Evolutionary conservation across 106 monocot genomes (phyloP).

Genomic region (Acanthochlamys bracteata): DNA sequence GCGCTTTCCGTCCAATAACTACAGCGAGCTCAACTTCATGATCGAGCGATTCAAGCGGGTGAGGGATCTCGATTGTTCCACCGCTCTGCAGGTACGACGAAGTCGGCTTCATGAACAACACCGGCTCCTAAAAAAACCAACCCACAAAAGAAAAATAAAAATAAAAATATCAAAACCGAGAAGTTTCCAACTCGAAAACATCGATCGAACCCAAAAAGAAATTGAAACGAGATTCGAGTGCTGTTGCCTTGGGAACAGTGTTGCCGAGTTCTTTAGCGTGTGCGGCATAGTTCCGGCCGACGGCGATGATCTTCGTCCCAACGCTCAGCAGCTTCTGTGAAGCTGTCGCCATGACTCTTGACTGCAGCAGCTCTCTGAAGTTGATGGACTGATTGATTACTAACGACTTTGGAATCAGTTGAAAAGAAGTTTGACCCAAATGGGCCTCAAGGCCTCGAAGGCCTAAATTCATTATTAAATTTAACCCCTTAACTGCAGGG

Average conservation of each 20-base stretch:
- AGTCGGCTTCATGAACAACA: slow-evolving; percentile 93
- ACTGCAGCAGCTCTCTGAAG: background rate
- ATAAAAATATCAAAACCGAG: background rate
- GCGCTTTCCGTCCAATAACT: slow-evolving; percentile 64
- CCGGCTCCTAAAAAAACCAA: slow-evolving; percentile 55
- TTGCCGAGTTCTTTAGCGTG: slow-evolving; percentile 97
- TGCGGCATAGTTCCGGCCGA: slow-evolving; percentile 87
- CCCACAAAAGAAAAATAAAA: background rate
- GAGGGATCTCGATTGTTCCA: slow-evolving; percentile 84
- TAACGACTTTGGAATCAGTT: too few species aligned
- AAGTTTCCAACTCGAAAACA: background rate
- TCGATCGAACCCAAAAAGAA: background rate
- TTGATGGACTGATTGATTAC: too few species aligned
- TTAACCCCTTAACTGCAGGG: too few species aligned
- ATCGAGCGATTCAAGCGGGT: slow-evolving; percentile 64
- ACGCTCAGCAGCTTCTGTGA: slow-evolving; percentile 47
- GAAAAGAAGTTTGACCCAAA: too few species aligned
- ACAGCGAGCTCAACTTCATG: slow-evolving; percentile 96
- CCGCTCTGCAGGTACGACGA: slow-evolving; percentile 80
- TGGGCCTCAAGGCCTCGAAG: too few species aligned
- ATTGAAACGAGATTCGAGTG: too few species aligned
- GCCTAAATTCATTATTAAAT: too few species aligned
- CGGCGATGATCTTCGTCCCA: slow-evolving; percentile 82
- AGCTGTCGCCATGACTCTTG: slow-evolving; percentile 14
- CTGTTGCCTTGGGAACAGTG: slow-evolving; percentile 72